Conservation (phyloP, 257 asterid species). For the Solanum chiquidenum region DNA sequence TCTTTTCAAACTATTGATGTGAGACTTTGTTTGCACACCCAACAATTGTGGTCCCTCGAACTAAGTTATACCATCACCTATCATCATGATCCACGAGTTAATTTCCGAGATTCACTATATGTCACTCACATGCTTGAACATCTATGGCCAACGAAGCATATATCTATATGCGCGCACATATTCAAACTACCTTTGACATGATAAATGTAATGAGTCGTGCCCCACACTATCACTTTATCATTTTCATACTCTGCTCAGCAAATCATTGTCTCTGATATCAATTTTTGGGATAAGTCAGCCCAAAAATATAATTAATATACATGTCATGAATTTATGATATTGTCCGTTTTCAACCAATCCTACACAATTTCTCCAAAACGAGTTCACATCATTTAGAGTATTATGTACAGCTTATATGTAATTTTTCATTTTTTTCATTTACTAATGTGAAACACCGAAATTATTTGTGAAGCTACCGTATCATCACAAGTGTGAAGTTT, state of each 20-base stretch:
- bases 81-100: neutral
- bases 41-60: neutral
- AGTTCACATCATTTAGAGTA: neutral
- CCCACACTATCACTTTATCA: neutral
- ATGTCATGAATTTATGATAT: neutral
- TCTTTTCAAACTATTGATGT: neutral
- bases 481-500: neutral
- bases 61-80: neutral
- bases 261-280: neutral
- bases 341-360: neutral
- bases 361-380: neutral
- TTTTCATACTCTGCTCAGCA: neutral
- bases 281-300: neutral
- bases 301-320: neutral
- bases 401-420: neutral
- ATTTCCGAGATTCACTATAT: neutral
- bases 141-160: neutral
- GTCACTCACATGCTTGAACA: neutral
- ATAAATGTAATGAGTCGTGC: neutral
- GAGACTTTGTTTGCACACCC: neutral
- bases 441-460: neutral
- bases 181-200: neutral
- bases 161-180: neutral
- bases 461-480: neutral
- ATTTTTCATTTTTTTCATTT: neutral